Conservation (phyloP, 345 rosid genomes). For the Psidium guajava region DNA sequence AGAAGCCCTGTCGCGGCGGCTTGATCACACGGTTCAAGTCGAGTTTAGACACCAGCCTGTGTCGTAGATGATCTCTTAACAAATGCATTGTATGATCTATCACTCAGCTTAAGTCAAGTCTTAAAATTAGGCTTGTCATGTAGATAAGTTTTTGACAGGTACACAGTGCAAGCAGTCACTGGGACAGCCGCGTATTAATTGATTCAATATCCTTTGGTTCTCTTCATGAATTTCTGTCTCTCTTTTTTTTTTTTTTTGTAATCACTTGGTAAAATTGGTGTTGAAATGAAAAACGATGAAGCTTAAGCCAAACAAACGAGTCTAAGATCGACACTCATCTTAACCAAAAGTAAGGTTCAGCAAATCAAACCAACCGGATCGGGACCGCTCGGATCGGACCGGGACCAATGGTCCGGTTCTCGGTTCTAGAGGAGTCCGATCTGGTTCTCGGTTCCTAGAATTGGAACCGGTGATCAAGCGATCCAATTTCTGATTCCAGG, state of each 20-base stretch:
- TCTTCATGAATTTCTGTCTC: neutral
- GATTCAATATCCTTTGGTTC: neutral
- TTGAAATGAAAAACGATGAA: neutral
- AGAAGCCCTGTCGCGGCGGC: neutral
- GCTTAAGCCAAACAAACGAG: neutral
- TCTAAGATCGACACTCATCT: neutral
- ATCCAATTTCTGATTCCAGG: no score
- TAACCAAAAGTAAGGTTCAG: neutral
- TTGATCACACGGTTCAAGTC: neutral
- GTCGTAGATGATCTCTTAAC: neutral
- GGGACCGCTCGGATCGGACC: no score
- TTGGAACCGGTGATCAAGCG: no score
- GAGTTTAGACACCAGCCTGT: neutral
- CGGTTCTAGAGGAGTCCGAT: no score
- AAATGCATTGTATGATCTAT: neutral
- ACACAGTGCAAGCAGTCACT: neutral
- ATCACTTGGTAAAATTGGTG: neutral
- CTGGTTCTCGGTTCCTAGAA: no score
- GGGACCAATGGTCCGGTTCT: no score
- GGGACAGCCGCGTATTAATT: neutral
- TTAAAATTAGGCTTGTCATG: neutral
- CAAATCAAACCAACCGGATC: no score
- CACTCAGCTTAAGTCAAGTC: neutral
- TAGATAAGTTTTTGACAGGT: neutral
- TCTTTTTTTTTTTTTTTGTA: neutral